A percentile compares a stretch with the other conserved stretches of the same genome.
These are phyloP conservation scores for Fonsecaea nubica DNA, from an alignment of 2,329 filamentous ascomycete genomes.

Conservation along the genomic window DNA sequence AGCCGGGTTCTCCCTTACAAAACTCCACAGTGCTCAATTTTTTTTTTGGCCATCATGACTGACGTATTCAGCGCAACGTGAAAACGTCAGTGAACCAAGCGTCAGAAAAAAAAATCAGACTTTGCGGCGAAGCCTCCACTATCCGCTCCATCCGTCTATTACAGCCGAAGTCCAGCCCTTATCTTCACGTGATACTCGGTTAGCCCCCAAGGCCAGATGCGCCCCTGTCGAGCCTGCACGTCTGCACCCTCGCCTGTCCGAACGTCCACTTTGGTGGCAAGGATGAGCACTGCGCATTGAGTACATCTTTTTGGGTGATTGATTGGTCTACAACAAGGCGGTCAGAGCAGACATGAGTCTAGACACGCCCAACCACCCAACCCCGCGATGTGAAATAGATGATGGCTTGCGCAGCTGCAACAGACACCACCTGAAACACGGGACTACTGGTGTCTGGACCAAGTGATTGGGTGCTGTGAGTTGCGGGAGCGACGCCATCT, in stretches of 20 bases:
- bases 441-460: not conserved
- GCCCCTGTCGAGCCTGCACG: not conserved
- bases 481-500: not conserved
- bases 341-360: not conserved
- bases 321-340: not conserved
- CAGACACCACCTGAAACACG: not conserved
- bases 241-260: not conserved
- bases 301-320: not conserved
- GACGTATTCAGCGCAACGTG: not conserved
- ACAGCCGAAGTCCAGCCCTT: not conserved
- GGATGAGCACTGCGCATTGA: not conserved
- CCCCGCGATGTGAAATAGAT: not conserved
- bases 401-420: not conserved
- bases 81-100: not conserved
- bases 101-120: not conserved
- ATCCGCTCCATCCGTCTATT: constrained; percentile 13
- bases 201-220: not conserved
- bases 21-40: not conserved
- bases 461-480: not conserved
- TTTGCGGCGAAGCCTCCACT: constrained; percentile 12
- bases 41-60: not conserved
- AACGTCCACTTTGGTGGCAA: not conserved
- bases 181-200: constrained; percentile 12
- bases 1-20: no score
- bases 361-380: not conserved